A percentile compares a stretch with the other conserved stretches of the same genome.
Evolutionary conservation across 176 grass and related monocot species (phyloP).

Genomic region (Luzula sylvatica): DNA sequence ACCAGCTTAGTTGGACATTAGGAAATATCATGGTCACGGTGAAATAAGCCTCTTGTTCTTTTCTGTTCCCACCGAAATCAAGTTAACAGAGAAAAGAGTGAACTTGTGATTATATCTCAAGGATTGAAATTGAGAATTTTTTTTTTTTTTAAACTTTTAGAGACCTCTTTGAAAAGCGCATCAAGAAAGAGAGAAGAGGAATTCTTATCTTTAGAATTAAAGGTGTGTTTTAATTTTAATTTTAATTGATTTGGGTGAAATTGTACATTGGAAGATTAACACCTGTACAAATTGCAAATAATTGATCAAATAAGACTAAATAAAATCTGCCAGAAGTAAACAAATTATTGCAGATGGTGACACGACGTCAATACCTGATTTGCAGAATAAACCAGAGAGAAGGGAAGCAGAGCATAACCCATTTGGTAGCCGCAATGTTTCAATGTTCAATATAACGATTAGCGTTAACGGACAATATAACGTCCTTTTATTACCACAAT

Average conservation of each 20-base stretch:
- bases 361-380: not conserved
- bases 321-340: not conserved
- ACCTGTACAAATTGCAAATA: constrained; percentile 2
- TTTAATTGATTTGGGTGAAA: not conserved
- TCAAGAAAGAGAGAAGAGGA: constrained; percentile 30
- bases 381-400: not conserved
- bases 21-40: constrained; percentile 67
- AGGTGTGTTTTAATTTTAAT: too few relatives aligned
- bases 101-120: not conserved
- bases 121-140: not conserved
- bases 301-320: constrained; percentile 4
- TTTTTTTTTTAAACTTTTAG: too few relatives aligned
- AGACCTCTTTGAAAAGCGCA: constrained; percentile 64
- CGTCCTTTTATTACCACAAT: too few relatives aligned
- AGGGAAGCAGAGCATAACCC: not conserved
- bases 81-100: not conserved
- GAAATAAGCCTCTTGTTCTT: constrained; percentile 43
- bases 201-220: constrained; percentile 7
- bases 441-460: too few relatives aligned
- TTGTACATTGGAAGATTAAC: not conserved
- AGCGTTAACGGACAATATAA: too few relatives aligned
- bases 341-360: not conserved
- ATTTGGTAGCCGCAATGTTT: too few relatives aligned
- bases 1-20: constrained; percentile 57
- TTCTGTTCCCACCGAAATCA: constrained; percentile 49